Evolutionary conservation across 768 basidiomycete species (phyloP).

Genomic region (Boletus fagicola): DNA sequence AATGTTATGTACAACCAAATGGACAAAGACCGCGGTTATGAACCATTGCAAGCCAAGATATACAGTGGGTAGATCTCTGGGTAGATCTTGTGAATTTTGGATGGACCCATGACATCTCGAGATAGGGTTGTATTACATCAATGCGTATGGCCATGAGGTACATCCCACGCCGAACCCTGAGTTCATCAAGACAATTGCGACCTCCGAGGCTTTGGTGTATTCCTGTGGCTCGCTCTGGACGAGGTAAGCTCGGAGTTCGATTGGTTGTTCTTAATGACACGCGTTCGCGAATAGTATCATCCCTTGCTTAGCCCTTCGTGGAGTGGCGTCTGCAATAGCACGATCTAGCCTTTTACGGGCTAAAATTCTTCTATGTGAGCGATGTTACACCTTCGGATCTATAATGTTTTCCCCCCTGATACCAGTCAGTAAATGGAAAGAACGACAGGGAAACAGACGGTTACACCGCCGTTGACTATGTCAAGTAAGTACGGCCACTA

Average conservation of each 20-base stretch:
- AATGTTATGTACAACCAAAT: slow-evolving; percentile 67
- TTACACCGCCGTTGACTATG: slow-evolving; percentile 82
- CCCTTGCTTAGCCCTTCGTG: slow-evolving; percentile 85
- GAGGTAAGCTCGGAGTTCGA: slow-evolving; percentile 46
- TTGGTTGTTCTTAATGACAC: slow-evolving; percentile 6
- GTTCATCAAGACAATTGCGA: slow-evolving; percentile 60
- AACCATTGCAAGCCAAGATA: slow-evolving; percentile 60
- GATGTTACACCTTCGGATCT: background rate
- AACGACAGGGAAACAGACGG: slow-evolving; percentile 91
- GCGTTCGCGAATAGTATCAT: slow-evolving; percentile 56
- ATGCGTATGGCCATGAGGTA: slow-evolving; percentile 89
- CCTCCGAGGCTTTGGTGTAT: slow-evolving; percentile 74
- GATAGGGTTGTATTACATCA: slow-evolving; percentile 82
- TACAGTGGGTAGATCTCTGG: slow-evolving; percentile 47
- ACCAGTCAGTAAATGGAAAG: slow-evolving; percentile 66
- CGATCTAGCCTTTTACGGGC: slow-evolving; percentile 66
- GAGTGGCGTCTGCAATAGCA: slow-evolving; percentile 76
- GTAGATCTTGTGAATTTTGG: slow-evolving; percentile 11
- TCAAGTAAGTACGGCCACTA: slow-evolving; percentile 48
- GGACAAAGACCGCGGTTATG: slow-evolving; percentile 49
- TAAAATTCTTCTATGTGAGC: slow-evolving; percentile 83
- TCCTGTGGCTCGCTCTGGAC: slow-evolving; percentile 96
- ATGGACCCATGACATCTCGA: slow-evolving; percentile 8
- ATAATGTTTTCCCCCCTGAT: background rate
- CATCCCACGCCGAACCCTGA: slow-evolving; percentile 85